These are phyloP conservation scores for Solanum pinnatisectum DNA, from an alignment of 257 asterid species.

Conservation along the genomic window DNA sequence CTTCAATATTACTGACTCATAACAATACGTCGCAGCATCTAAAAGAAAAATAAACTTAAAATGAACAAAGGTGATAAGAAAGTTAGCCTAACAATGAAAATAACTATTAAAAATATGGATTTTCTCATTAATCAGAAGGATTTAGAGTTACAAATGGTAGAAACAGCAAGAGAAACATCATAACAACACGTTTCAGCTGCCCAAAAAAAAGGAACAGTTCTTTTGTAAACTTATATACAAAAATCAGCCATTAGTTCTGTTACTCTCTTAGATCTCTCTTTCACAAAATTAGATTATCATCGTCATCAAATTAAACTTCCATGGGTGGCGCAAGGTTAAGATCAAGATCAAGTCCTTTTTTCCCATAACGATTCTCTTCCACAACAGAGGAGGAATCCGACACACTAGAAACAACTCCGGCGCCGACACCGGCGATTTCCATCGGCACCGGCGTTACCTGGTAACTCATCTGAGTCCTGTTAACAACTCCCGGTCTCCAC, in stretches of 20 bases:
- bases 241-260: slow-evolving; percentile 26
- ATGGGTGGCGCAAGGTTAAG: slow-evolving; percentile 73
- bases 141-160: not conserved
- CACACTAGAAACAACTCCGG: slow-evolving; percentile 32
- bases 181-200: slow-evolving; percentile 19
- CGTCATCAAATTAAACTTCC: slow-evolving; percentile 20
- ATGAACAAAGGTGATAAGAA: no score
- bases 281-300: not conserved
- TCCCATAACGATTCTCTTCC: slow-evolving; percentile 48
- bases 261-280: not conserved
- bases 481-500: not conserved
- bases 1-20: not conserved
- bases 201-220: slow-evolving; percentile 11
- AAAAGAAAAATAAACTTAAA: not conserved
- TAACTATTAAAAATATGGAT: not conserved
- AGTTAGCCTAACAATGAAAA: no score
- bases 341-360: slow-evolving; percentile 58
- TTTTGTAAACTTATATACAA: slow-evolving; percentile 21
- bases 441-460: slow-evolving; percentile 15
- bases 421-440: slow-evolving; percentile 13
- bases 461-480: not conserved
- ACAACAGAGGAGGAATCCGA: slow-evolving; percentile 81
- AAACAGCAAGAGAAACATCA: slow-evolving; percentile 29
- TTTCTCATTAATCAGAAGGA: not conserved
- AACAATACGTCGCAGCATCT: not conserved